phyloP scores from a whole-genome alignment of 371 early-diverging fungal genomes.

The Mucor piriformis region DNA sequence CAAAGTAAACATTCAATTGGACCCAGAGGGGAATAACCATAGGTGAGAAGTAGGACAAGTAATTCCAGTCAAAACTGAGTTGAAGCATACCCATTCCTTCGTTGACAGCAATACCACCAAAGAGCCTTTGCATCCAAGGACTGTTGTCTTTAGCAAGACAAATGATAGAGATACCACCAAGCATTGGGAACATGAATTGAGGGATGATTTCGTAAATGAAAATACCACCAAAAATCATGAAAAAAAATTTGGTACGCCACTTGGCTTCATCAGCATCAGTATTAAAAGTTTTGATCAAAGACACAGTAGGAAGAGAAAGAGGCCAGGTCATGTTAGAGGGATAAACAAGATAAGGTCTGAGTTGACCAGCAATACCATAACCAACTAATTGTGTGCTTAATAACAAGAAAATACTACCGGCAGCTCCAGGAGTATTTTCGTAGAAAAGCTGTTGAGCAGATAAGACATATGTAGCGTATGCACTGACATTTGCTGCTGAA shows the following conservation, averaged over 20 bases:
- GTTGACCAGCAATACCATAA: conserved; percentile 82
- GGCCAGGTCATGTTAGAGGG: conserved; percentile 92
- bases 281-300: conserved; percentile 77
- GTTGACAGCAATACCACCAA: conserved; percentile 49
- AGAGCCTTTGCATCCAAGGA: conserved; percentile 54
- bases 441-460: conserved; percentile 60
- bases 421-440: conserved; percentile 39
- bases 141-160: conserved; percentile 45
- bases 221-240: conserved; percentile 40
- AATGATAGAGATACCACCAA: conserved; percentile 54
- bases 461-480: conserved; percentile 56
- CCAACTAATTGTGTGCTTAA: conserved; percentile 77
- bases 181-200: conserved; percentile 48
- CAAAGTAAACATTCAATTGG: conserved; percentile 43
- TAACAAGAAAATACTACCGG: conserved; percentile 55
- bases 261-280: conserved; percentile 56
- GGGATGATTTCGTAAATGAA: conserved; percentile 55
- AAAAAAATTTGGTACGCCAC: conserved; percentile 62
- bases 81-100: conserved; percentile 57
- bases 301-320: conserved; percentile 69
- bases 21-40: conserved; percentile 71
- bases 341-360: conserved; percentile 77
- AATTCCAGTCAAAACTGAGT: conserved; percentile 58
- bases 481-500: conserved; percentile 39
- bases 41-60: conserved; percentile 52